Percentiles rank a stretch among this genome's conserved stretches.
These are phyloP conservation scores for Stenogyne calaminthoides DNA, from an alignment of 305 asterid genomes.

Conservation along the genomic window DNA sequence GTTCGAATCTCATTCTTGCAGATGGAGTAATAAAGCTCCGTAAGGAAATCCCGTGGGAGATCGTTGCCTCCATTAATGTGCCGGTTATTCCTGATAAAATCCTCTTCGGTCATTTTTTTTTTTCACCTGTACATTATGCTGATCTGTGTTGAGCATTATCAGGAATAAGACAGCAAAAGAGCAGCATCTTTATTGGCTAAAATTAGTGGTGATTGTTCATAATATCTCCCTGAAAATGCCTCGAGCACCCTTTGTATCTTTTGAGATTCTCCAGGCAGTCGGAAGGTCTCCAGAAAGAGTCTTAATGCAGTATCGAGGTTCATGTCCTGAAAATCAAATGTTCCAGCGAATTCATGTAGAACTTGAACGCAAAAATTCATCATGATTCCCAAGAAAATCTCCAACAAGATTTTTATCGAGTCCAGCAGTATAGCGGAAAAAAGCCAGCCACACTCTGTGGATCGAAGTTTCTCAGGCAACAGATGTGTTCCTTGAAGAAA, in stretches of 20 bases:
- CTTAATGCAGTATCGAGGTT: slow-evolving; percentile 90
- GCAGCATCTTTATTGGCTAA: slow-evolving; percentile 97
- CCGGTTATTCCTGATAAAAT: slow-evolving; percentile 88
- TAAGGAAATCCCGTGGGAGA: slow-evolving; percentile 87
- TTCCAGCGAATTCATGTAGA: slow-evolving; percentile 90
- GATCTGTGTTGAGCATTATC: slow-evolving; percentile 94
- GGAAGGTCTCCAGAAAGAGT: slow-evolving; percentile 92
- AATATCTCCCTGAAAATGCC: slow-evolving; percentile 96
- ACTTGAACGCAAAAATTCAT: slow-evolving; percentile 93
- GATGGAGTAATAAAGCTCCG: slow-evolving; percentile 82
- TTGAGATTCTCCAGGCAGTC: slow-evolving; percentile 98
- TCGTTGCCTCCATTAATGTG: slow-evolving; percentile 92
- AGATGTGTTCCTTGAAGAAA: slow-evolving; percentile 98
- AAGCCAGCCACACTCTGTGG: slow-evolving; percentile 99
- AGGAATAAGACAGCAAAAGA: slow-evolving; percentile 88
- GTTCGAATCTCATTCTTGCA: slow-evolving; percentile 98
- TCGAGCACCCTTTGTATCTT: slow-evolving; percentile 97
- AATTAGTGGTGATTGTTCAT: slow-evolving; percentile 87
- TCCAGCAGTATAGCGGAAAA: slow-evolving; percentile 96
- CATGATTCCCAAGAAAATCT: slow-evolving; percentile 95
- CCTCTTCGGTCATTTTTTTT: slow-evolving; percentile 99
- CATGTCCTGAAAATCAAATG: slow-evolving; percentile 98
- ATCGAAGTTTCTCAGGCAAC: slow-evolving; percentile 96
- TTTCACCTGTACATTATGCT: slow-evolving; percentile 94
- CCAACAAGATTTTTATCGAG: slow-evolving; percentile 97